These are phyloP conservation scores for Hymenochaete sp. DNA, from an alignment of 1,284 basidiomycete genomes.

Conservation along the genomic window DNA sequence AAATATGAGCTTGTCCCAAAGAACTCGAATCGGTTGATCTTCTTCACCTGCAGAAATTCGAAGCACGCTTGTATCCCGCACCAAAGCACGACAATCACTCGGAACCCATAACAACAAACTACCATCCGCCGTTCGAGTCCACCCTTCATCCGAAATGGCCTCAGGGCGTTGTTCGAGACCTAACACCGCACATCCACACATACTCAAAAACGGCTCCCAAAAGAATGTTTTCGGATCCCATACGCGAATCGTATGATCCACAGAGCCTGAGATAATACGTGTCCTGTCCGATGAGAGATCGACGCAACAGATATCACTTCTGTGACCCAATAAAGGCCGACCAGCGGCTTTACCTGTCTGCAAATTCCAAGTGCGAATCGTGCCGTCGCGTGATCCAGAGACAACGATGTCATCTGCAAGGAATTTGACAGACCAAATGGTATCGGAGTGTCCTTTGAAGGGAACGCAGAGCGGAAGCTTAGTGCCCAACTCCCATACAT, in stretches of 20 bases:
- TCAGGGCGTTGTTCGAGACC: too few relatives aligned
- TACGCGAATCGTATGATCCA: not conserved
- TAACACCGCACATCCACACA: too few relatives aligned
- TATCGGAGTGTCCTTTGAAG: not conserved
- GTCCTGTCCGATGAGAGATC: constrained; percentile 3
- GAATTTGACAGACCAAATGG: constrained; percentile 1
- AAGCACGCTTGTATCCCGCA: not conserved
- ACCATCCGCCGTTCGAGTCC: not conserved
- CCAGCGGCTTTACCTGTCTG: not conserved
- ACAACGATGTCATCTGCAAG: not conserved
- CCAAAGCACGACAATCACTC: not conserved
- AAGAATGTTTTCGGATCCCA: constrained; percentile 8
- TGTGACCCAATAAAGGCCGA: not conserved
- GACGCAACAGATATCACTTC: not conserved
- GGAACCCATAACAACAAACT: constrained; percentile 3
- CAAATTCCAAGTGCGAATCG: constrained; percentile 3
- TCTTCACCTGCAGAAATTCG: too few relatives aligned
- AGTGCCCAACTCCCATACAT: not conserved
- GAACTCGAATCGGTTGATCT: not conserved
- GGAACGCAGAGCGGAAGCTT: not conserved
- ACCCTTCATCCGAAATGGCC: constrained; percentile 1
- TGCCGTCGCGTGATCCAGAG: constrained; percentile 4
- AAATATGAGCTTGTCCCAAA: not conserved
- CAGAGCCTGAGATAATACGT: constrained; percentile 6
- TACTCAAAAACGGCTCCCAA: too few relatives aligned